These are phyloP conservation scores for Alternaria triticina DNA, from an alignment of 2,329 filamentous ascomycete species.

Conservation along the genomic window DNA sequence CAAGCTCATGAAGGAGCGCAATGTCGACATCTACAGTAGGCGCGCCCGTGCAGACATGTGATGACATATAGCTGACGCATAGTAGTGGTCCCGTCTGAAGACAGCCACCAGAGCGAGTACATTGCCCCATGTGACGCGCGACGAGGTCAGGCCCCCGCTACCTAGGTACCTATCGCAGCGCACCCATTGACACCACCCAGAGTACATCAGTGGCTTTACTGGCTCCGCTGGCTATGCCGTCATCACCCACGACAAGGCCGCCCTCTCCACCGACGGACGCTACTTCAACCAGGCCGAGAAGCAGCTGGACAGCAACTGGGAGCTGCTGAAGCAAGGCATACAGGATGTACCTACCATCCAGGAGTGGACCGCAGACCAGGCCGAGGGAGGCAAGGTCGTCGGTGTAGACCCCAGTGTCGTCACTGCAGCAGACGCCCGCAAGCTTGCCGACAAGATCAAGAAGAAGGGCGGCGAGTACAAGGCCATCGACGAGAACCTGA, in stretches of 20 bases:
- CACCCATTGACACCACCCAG: slow-evolving; percentile 50
- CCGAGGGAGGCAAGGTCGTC: slow-evolving; percentile 84
- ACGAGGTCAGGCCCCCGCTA: slow-evolving; percentile 61
- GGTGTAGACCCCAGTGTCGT: slow-evolving; percentile 91
- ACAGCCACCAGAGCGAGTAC: slow-evolving; percentile 97
- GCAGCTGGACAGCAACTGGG: slow-evolving; percentile 91
- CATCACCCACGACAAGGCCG: slow-evolving; percentile 83
- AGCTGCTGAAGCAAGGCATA: slow-evolving; percentile 87
- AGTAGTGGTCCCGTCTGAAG: slow-evolving; percentile 92
- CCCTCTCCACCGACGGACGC: slow-evolving; percentile 90
- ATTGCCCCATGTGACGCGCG: slow-evolving; percentile 94
- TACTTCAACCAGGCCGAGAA: slow-evolving; percentile 97
- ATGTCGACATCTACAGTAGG: slow-evolving; percentile 90
- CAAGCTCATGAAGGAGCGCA: slow-evolving; percentile 83
- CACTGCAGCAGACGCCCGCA: slow-evolving; percentile 73
- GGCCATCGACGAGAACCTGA: slow-evolving; percentile 78
- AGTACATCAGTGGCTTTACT: slow-evolving; percentile 91
- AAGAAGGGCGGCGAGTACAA: slow-evolving; percentile 83
- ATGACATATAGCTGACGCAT: slow-evolving; percentile 44
- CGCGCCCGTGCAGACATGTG: background rate
- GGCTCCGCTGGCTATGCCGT: slow-evolving; percentile 94
- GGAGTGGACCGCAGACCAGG: slow-evolving; percentile 89
- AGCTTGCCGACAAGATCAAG: slow-evolving; percentile 83
- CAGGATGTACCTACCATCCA: slow-evolving; percentile 97
- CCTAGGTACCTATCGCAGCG: slow-evolving; percentile 18